Percentiles rank a stretch among this genome's conserved stretches.
phyloP scores from a whole-genome alignment of 1,284 basidiomycete genomes.

The Cyathus olla region DNA sequence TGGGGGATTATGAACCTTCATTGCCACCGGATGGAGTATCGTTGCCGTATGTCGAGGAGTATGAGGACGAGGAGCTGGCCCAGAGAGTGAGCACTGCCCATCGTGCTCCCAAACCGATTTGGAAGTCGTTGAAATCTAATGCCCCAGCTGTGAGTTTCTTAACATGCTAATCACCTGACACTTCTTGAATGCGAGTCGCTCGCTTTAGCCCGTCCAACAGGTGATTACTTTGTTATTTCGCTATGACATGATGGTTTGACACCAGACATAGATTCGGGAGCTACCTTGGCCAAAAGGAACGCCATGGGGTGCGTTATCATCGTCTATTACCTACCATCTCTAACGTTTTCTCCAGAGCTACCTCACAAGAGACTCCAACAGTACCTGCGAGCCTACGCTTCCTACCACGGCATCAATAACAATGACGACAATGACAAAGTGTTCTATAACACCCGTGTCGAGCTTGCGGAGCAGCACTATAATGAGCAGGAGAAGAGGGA shows the following conservation, averaged over 20 bases:
- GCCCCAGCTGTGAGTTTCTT: slow-evolving; percentile 52
- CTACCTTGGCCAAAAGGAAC: too few relatives aligned
- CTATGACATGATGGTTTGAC: not conserved
- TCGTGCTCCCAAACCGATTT: slow-evolving; percentile 55
- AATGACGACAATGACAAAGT: slow-evolving; percentile 51
- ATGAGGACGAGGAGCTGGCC: too few relatives aligned
- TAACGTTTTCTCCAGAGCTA: slow-evolving; percentile 22
- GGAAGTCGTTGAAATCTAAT: slow-evolving; percentile 53
- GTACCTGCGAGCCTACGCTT: slow-evolving; percentile 48
- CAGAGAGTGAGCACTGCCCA: slow-evolving; percentile 37
- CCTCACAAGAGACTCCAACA: slow-evolving; percentile 34
- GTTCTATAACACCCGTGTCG: slow-evolving; percentile 61
- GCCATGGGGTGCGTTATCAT: not conserved
- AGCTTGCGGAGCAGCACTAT: slow-evolving; percentile 52
- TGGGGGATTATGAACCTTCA: slow-evolving; percentile 18
- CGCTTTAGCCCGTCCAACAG: slow-evolving; percentile 37
- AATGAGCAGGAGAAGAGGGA: slow-evolving; percentile 37
- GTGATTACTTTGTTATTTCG: slow-evolving; percentile 15
- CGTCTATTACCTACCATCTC: not conserved
- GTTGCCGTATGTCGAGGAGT: too few relatives aligned
- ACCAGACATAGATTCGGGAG: too few relatives aligned
- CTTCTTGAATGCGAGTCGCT: too few relatives aligned
- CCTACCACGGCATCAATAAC: slow-evolving; percentile 52
- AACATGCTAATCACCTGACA: not conserved
- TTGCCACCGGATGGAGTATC: too few relatives aligned